A percentile compares a stretch with the other conserved stretches of the same genome.
These are phyloP conservation scores for Pyrus hybrid DNA, from an alignment of 331 rosid genomes.

Conservation along the genomic window DNA sequence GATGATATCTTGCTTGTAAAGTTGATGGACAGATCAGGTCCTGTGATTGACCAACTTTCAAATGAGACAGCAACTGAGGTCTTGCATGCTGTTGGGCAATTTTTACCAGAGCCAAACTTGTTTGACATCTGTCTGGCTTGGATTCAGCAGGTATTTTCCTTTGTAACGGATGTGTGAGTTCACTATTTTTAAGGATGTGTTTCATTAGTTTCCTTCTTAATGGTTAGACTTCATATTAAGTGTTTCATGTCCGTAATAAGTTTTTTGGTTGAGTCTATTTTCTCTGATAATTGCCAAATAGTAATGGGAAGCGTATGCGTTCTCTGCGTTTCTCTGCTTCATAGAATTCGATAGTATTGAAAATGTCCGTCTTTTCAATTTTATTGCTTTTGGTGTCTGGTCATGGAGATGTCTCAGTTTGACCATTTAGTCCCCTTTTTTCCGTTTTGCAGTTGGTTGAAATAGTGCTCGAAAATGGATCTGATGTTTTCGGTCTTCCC, in stretches of 20 bases:
- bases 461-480: slow-evolving; percentile 63
- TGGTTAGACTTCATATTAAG: neutral
- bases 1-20: slow-evolving; percentile 85
- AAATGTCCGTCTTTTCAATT: neutral
- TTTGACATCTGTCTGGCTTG: slow-evolving; percentile 79
- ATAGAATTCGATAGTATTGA: neutral
- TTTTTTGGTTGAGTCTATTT: neutral
- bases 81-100: slow-evolving; percentile 65
- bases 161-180: neutral
- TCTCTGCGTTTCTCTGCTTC: neutral
- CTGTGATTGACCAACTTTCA: slow-evolving; percentile 74
- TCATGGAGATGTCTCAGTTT: neutral
- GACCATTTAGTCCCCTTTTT: neutral
- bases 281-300: neutral
- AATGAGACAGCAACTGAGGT: slow-evolving; percentile 68
- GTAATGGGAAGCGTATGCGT: no score
- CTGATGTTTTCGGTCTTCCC: slow-evolving; percentile 64
- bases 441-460: slow-evolving; percentile 65
- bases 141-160: slow-evolving; percentile 77
- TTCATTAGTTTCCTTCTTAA: neutral
- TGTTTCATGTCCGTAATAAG: neutral
- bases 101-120: slow-evolving; percentile 66
- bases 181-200: no score
- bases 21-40: slow-evolving; percentile 93
- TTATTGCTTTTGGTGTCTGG: neutral